Evolutionary conservation across 2,329 filamentous ascomycete genomes (phyloP), one percentile per base, ranked within the genome.

Genomic region (Aspergillus ochraceoroseus): DNA sequence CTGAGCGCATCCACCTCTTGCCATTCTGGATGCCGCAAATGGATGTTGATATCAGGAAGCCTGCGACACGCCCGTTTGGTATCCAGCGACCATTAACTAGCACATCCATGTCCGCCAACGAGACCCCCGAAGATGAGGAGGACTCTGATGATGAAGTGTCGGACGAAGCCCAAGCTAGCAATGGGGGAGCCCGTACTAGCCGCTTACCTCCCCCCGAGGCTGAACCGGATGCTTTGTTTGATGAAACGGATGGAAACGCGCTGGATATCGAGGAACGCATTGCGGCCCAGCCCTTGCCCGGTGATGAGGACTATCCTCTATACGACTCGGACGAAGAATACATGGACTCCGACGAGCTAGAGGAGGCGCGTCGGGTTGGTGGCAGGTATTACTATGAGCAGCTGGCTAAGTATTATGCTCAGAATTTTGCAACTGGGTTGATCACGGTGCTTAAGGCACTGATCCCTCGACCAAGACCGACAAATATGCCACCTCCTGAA

Each of bases 11-110:
- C 65, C 74, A 95, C 32, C 75, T 98, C 8, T 73, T 98, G 4
- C 92, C 92, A 0, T 98, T 87, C 72, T 98, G 92, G 92, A 86
- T 90, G 73, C 92, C 92, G 1, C 92, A 98, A 67, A 98, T 98
- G 92, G 83, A 94, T 52, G 81, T 94, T 15, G 92, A 98, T 59
- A 98, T 98, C 56, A 85, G 89, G 52, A 98, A 98, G 67, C 88
- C 92, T 1, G 78, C 81, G 19, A 87, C 80, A 3, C 87, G 92
- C 56, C 80, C 84, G 53, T 96, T 96, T 61, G 92, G 92, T 40
- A 95, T 98, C 54, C 83, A 86, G 56, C 77, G 90, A 22, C 81
- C 85, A 0, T 80, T 79, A 5, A 77, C 85, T 13, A 87, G 84
- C 38, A 80, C 82, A 22, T 85, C 81, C 25, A 80, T 85, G 40